A percentile compares a stretch with the other conserved stretches of the same genome.
phyloP scores from a whole-genome alignment of 768 basidiomycete species.

The Termitomyces titanicus region DNA sequence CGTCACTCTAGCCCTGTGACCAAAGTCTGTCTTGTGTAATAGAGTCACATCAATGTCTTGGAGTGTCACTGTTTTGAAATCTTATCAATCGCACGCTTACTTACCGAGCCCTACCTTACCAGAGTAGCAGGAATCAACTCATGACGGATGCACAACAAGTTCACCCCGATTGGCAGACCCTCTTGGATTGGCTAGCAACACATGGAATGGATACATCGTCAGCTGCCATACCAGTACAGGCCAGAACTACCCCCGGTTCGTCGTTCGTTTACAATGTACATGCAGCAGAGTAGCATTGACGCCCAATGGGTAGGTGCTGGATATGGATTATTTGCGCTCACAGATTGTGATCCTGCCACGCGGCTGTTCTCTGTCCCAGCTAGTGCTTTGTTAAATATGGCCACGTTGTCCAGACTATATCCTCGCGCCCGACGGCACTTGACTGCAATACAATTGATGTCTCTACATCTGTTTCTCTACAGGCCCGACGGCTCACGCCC shows the following conservation, averaged over 20 bases:
- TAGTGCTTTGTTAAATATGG: slow-evolving; percentile 65
- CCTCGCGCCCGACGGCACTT: slow-evolving; percentile 34
- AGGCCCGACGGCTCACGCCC: slow-evolving; percentile 39
- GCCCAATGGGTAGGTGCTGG: slow-evolving; percentile 47
- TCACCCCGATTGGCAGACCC: slow-evolving; percentile 40
- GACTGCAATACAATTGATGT: slow-evolving; percentile 71
- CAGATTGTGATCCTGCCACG: slow-evolving; percentile 41
- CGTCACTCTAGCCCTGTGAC: no score
- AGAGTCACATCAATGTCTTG: no score
- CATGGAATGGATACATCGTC: slow-evolving; percentile 43
- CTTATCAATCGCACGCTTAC: no score
- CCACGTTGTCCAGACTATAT: slow-evolving; percentile 63
- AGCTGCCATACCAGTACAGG: slow-evolving; percentile 45
- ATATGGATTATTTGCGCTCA: slow-evolving; percentile 61
- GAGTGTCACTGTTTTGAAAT: no score
- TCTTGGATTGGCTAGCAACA: slow-evolving; percentile 50
- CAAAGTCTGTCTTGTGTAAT: no score
- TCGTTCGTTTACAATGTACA: slow-evolving; percentile 1
- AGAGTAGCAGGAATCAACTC: no score
- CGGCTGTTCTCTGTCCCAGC: slow-evolving; percentile 70
- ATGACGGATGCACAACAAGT: slow-evolving; percentile 3
- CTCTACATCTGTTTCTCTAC: slow-evolving; percentile 76
- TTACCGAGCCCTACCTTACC: no score
- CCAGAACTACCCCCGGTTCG: slow-evolving; percentile 50
- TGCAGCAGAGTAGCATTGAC: neutral